Evolutionary conservation across 1,284 basidiomycete species (phyloP).

Genomic region (Nidula niveotomentosa): DNA sequence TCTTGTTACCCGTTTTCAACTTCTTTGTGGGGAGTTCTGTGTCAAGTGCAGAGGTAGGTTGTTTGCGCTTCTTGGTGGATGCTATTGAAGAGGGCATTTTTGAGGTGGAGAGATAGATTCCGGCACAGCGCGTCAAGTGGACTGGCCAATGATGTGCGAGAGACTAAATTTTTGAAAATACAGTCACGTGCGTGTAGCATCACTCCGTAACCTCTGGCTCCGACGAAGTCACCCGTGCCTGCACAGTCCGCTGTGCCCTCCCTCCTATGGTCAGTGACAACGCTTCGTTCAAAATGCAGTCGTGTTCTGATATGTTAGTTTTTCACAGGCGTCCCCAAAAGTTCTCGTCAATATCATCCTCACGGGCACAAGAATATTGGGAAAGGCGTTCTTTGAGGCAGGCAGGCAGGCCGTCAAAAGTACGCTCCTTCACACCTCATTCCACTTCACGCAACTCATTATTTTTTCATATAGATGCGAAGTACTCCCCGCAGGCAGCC

Average conservation of each 20-base stretch:
- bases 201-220: no score
- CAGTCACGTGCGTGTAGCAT: no score
- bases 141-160: background rate
- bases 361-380: constrained; percentile 82
- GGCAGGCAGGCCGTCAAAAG: constrained; percentile 93
- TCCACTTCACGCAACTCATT: background rate
- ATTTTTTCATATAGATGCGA: constrained; percentile 63
- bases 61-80: constrained; percentile 55
- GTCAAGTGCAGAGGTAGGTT: constrained; percentile 24
- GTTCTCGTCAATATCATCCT: constrained; percentile 83
- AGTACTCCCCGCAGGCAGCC: constrained; percentile 65
- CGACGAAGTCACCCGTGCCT: no score
- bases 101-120: background rate
- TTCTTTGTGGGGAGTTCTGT: constrained; percentile 28
- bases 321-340: constrained; percentile 66
- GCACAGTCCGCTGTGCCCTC: no score
- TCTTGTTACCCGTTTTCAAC: constrained; percentile 23
- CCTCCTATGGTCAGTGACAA: no score
- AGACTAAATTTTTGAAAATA: no score
- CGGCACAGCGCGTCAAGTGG: background rate
- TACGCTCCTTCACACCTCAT: constrained; percentile 41
- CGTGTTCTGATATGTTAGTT: no score
- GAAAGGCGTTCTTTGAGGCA: constrained; percentile 90
- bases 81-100: constrained; percentile 23
- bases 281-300: no score